A percentile compares a stretch with the other conserved stretches of the same genome.
Conservation (phyloP, 805 yeast species). For the Saccharomycopsis sp. region DNA sequence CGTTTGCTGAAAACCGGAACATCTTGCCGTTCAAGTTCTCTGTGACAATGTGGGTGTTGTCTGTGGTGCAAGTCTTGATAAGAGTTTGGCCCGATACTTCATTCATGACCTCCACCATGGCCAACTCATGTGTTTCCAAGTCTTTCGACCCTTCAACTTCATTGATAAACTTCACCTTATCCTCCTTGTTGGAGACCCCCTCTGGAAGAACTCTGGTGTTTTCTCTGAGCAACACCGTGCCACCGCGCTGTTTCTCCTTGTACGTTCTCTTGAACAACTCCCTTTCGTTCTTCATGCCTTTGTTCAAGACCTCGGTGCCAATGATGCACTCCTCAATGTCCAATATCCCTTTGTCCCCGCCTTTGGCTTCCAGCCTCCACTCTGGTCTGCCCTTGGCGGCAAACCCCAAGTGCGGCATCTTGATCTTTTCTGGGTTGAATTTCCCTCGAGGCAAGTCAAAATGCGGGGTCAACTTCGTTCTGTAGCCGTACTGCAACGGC, state of each 20-base stretch:
- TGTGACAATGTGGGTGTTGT: constrained; percentile 66
- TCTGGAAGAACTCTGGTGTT: constrained; percentile 41
- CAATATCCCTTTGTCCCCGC: constrained; percentile 56
- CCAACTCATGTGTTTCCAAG: constrained; percentile 27
- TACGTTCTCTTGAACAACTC: constrained; percentile 39
- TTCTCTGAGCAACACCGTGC: constrained; percentile 79
- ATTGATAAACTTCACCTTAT: constrained; percentile 25
- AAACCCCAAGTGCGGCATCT: constrained; percentile 73
- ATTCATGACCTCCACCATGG: constrained; percentile 29
- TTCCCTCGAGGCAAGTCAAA: constrained; percentile 62
- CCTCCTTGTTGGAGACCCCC: constrained; percentile 22
- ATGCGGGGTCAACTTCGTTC: constrained; percentile 95
- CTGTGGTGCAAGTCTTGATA: constrained; percentile 68
- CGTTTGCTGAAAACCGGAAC: constrained; percentile 88
- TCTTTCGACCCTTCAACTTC: constrained; percentile 39
- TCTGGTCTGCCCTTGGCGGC: constrained; percentile 74
- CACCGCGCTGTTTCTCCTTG: constrained; percentile 60
- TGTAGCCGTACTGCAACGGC: constrained; percentile 66
- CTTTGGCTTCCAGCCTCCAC: constrained; percentile 47
- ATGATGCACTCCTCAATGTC: constrained; percentile 93
- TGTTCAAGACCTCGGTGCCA: constrained; percentile 72
- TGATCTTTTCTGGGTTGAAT: constrained; percentile 29
- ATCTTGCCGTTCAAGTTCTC: constrained; percentile 68
- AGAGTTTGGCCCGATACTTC: constrained; percentile 28
- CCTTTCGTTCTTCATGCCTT: constrained; percentile 67